Evolutionary conservation across 2,329 filamentous ascomycete genomes (phyloP).

Genomic region (Colletotrichum tropicale): DNA sequence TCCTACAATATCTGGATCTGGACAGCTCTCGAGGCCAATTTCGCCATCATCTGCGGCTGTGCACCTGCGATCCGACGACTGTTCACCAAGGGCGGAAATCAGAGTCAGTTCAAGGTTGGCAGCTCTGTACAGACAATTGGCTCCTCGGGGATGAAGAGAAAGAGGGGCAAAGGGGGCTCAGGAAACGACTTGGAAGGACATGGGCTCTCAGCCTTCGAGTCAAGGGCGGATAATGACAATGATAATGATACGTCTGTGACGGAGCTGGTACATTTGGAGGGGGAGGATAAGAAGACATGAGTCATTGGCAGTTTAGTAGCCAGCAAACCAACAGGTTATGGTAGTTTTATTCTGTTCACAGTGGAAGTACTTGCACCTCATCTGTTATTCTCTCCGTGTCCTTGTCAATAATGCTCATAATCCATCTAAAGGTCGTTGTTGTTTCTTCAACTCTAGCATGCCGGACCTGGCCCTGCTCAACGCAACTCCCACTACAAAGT

Average conservation of each 20-base stretch:
- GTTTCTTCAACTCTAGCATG: background rate
- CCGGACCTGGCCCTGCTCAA: background rate
- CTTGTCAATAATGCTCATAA: background rate
- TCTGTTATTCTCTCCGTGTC: background rate
- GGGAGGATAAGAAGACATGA: background rate
- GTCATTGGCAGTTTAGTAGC: background rate
- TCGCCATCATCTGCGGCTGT: conserved; percentile 46
- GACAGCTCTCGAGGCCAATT: conserved; percentile 44
- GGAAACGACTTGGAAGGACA: background rate
- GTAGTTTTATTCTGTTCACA: background rate
- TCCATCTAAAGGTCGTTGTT: background rate
- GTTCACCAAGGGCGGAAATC: background rate
- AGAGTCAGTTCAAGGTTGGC: background rate
- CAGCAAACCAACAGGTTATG: background rate
- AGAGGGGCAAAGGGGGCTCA: background rate
- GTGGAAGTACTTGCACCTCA: accelerated
- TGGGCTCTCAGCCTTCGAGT: background rate
- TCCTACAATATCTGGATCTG: conserved; percentile 45
- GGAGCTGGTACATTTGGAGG: background rate
- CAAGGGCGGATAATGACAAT: background rate
- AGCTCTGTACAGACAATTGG: background rate
- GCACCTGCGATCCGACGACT: background rate
- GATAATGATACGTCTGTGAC: background rate
- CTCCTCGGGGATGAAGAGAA: background rate
- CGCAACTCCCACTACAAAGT: background rate